Percentiles rank a stretch among this genome's conserved stretches.
Evolutionary conservation across 1,284 basidiomycete species (phyloP).

Genomic region (Tremellales sp.): DNA sequence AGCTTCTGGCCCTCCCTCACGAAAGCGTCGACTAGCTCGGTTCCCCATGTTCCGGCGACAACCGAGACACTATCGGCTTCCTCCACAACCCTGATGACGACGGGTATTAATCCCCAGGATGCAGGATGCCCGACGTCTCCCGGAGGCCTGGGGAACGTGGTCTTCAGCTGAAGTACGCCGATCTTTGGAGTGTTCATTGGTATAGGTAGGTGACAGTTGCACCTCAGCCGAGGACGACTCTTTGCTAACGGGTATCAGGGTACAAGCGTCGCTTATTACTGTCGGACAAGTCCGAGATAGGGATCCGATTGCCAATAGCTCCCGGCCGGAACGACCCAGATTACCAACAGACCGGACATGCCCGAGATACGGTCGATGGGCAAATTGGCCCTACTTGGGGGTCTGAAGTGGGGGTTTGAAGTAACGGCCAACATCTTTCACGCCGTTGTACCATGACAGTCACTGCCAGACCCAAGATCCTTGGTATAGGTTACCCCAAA

Average conservation of each 20-base stretch:
- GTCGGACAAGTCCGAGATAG: no score
- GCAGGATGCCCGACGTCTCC: conserved; percentile 23
- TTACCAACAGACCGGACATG: no score
- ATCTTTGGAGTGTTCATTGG: conserved; percentile 20
- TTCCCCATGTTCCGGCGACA: conserved; percentile 19
- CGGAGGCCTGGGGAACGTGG: conserved; percentile 24
- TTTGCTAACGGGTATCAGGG: no score
- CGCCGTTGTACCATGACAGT: conserved; percentile 1
- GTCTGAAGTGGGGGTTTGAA: no score
- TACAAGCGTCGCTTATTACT: no score
- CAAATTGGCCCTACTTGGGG: no score
- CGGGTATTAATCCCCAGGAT: conserved; percentile 21
- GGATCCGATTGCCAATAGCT: no score
- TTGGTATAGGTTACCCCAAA: conserved; percentile 30
- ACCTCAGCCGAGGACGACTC: no score
- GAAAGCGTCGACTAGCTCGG: conserved; percentile 24
- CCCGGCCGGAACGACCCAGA: no score
- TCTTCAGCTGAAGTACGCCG: conserved; percentile 27
- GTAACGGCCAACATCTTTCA: no score
- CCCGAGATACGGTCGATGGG: no score
- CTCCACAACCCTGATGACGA: conserved; percentile 23
- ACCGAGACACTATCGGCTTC: conserved; percentile 15
- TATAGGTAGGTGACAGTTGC: no score
- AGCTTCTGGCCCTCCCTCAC: conserved; percentile 22
- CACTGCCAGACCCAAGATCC: conserved; percentile 16